A percentile compares a stretch with the other conserved stretches of the same genome.
phyloP scores from a whole-genome alignment of 2,329 filamentous ascomycete species.

The Grosmannia serpens region DNA sequence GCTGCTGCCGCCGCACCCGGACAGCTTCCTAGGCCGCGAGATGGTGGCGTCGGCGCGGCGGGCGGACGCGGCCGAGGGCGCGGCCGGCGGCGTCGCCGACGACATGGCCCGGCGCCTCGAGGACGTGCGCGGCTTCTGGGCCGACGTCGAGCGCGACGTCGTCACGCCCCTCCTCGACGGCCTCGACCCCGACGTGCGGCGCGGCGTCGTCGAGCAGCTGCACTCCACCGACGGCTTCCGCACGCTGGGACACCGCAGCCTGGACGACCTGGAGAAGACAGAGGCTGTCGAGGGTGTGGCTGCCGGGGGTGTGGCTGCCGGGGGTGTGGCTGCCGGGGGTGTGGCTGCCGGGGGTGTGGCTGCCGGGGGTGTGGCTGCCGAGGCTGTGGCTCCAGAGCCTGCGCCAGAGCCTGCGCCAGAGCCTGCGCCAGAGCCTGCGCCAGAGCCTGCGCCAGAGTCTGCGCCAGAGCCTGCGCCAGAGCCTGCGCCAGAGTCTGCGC shows the following conservation, averaged over 20 bases:
- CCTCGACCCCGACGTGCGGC: slow-evolving; percentile 52
- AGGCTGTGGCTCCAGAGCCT: no score
- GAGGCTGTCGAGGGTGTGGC: slow-evolving; percentile 3
- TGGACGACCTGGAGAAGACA: slow-evolving; percentile 7
- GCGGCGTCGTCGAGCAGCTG: slow-evolving; percentile 50
- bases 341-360: no score
- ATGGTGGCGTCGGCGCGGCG: slow-evolving; percentile 61
- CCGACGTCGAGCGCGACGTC: slow-evolving; percentile 65
- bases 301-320: no score
- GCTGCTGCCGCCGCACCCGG: slow-evolving; percentile 83
- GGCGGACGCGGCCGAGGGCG: slow-evolving; percentile 40
- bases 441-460: no score
- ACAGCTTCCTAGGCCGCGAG: slow-evolving; percentile 73
- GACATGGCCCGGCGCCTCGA: slow-evolving; percentile 57
- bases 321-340: no score
- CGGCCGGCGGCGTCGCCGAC: slow-evolving; percentile 52
- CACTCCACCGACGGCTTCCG: slow-evolving; percentile 27
- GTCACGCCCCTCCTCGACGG: slow-evolving; percentile 58
- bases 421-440: no score
- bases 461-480: no score
- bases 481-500: no score
- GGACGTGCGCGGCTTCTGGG: slow-evolving; percentile 75
- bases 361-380: no score
- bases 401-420: no score
- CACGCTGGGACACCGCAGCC: neutral